These are phyloP conservation scores for Pseudozyma hubeiensis DNA, from an alignment of 1,284 basidiomycete genomes.

Conservation along the genomic window DNA sequence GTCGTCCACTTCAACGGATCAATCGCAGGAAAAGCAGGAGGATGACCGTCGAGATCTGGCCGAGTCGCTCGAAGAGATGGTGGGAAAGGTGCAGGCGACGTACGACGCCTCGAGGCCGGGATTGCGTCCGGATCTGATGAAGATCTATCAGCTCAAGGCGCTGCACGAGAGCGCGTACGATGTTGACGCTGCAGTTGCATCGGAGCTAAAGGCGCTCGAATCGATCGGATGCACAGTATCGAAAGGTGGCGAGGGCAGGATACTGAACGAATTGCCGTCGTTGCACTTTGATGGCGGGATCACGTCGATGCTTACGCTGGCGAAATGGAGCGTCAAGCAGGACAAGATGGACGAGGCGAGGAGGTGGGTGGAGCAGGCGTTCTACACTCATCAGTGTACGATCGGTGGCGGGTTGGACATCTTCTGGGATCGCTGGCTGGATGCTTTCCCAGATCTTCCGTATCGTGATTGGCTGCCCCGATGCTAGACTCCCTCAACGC, in stretches of 20 bases:
- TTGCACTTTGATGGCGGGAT: constrained; percentile 61
- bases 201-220: constrained; percentile 39
- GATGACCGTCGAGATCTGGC: constrained; percentile 59
- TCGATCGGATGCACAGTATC: constrained; percentile 40
- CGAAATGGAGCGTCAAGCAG: constrained; percentile 18
- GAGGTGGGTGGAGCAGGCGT: constrained; percentile 53
- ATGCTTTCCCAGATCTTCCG: constrained; percentile 40
- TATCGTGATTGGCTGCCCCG: constrained; percentile 39
- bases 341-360: constrained; percentile 13
- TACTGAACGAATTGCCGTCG: constrained; percentile 47
- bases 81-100: constrained; percentile 49
- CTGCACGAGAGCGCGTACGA: constrained; percentile 49
- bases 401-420: constrained; percentile 60
- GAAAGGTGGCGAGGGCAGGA: background rate
- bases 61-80: constrained; percentile 46
- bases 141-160: constrained; percentile 48
- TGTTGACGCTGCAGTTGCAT: constrained; percentile 16
- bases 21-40: constrained; percentile 18
- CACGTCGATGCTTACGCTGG: constrained; percentile 52
- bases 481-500: constrained; percentile 3
- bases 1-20: constrained; percentile 6
- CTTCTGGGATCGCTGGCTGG: constrained; percentile 58
- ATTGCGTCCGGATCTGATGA: constrained; percentile 60
- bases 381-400: constrained; percentile 57
- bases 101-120: constrained; percentile 41